A percentile compares a stretch with the other conserved stretches of the same genome.
phyloP scores from a whole-genome alignment of 331 rosid genomes.

The Malus hybrid region DNA sequence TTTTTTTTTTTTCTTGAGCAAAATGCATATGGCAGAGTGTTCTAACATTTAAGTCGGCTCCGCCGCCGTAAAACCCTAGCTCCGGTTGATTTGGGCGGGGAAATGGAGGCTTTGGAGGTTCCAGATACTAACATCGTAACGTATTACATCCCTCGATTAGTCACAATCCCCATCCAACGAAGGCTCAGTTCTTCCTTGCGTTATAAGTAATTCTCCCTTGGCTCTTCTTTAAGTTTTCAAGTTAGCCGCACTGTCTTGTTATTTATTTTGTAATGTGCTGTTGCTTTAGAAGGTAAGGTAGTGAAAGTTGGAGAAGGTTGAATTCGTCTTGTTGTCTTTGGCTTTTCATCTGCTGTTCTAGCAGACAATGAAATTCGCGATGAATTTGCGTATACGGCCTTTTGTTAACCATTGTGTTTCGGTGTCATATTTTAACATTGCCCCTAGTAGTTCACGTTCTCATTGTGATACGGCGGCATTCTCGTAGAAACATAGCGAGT shows the following conservation, averaged over 20 bases:
- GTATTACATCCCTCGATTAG: background rate
- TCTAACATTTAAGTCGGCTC: background rate
- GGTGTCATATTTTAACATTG: no score
- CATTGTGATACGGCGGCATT: no score
- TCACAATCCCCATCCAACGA: background rate
- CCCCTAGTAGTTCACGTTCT: no score
- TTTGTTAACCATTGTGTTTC: background rate
- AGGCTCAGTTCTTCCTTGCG: background rate
- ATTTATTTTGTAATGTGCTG: background rate
- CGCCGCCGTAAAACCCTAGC: background rate
- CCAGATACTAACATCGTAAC: slow-evolving; percentile 28
- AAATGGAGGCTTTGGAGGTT: slow-evolving; percentile 61
- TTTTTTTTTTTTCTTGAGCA: no score
- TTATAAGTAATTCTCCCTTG: background rate
- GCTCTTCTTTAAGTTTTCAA: background rate
- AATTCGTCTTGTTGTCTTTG: no score
- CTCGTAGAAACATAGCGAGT: background rate
- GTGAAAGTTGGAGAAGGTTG: no score
- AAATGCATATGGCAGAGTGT: no score
- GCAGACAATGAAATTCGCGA: background rate
- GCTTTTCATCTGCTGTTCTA: no score
- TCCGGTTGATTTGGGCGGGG: background rate
- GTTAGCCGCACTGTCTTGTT: background rate
- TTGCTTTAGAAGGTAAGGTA: background rate
- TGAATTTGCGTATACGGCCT: background rate